phyloP scores from a whole-genome alignment of 106 monocot species.

The Dendrobium huoshanense region DNA sequence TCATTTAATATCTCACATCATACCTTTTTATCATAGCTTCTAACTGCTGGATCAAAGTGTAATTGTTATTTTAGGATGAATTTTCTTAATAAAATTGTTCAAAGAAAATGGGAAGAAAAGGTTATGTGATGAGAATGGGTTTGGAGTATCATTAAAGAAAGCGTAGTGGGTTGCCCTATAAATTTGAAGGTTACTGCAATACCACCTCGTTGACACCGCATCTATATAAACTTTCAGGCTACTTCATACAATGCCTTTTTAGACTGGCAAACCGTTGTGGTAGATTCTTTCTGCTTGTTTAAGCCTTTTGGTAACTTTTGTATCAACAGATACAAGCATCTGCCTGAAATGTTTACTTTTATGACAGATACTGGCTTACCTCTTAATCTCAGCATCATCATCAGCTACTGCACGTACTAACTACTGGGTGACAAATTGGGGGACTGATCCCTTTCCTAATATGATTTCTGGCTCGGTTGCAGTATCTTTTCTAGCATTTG shows the following conservation, averaged over 20 bases:
- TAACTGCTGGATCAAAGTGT: neutral
- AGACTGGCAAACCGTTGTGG: too few species aligned
- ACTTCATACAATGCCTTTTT: neutral
- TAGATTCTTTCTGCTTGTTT: too few species aligned
- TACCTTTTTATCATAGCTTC: too few species aligned
- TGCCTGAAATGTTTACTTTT: neutral
- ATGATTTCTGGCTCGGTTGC: conserved; percentile 57
- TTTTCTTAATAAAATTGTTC: neutral
- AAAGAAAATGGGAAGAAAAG: neutral
- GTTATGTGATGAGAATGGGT: neutral
- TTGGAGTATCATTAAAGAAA: neutral
- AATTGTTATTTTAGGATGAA: neutral
- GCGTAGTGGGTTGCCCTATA: neutral
- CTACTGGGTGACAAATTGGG: conserved; percentile 66
- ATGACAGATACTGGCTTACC: conserved; percentile 54
- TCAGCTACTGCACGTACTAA: conserved; percentile 43
- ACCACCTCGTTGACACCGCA: neutral
- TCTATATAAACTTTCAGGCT: neutral
- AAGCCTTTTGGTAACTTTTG: too few species aligned
- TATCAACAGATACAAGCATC: too few species aligned
- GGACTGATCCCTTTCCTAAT: conserved; percentile 46
- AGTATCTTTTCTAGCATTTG: conserved; percentile 51
- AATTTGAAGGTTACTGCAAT: neutral
- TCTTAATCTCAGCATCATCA: conserved; percentile 61
- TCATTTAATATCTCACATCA: too few species aligned